Conservation (phyloP, 257 asterid genomes). For the Scutellaria minor region DNA sequence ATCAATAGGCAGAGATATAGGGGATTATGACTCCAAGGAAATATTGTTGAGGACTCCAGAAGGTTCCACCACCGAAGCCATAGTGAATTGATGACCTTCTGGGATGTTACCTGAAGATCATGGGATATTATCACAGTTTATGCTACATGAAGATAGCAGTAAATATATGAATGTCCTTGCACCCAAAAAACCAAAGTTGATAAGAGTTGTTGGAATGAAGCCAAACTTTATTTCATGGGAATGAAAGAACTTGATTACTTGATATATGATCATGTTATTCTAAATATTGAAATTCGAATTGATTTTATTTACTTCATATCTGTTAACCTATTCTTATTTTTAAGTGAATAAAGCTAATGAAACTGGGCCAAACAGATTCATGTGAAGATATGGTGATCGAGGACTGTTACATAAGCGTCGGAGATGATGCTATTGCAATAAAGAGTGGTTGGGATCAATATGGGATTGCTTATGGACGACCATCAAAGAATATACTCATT, state of each 20-base stretch:
- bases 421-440: slow-evolving; percentile 93
- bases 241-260: slow-evolving; percentile 2
- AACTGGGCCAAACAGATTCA: slow-evolving; percentile 64
- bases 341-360: slow-evolving; percentile 21
- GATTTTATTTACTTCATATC: background rate
- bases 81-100: background rate
- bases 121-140: background rate
- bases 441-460: slow-evolving; percentile 99
- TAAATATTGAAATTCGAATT: background rate
- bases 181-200: background rate
- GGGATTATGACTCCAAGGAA: background rate
- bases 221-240: background rate
- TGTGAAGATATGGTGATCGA: slow-evolving; percentile 93
- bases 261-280: background rate
- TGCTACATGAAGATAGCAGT: background rate
- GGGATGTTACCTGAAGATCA: background rate
- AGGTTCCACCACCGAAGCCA: background rate
- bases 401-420: slow-evolving; percentile 95
- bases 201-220: background rate
- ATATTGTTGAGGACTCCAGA: background rate
- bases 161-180: background rate
- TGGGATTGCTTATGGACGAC: slow-evolving; percentile 76
- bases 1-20: background rate
- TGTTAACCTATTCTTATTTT: slow-evolving; percentile 7
- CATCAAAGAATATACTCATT: slow-evolving; percentile 78